A percentile compares a stretch with the other conserved stretches of the same genome.
These are phyloP conservation scores for Boletus pseudo-olivaceus DNA, from an alignment of 768 basidiomycete genomes.

Conservation along the genomic window DNA sequence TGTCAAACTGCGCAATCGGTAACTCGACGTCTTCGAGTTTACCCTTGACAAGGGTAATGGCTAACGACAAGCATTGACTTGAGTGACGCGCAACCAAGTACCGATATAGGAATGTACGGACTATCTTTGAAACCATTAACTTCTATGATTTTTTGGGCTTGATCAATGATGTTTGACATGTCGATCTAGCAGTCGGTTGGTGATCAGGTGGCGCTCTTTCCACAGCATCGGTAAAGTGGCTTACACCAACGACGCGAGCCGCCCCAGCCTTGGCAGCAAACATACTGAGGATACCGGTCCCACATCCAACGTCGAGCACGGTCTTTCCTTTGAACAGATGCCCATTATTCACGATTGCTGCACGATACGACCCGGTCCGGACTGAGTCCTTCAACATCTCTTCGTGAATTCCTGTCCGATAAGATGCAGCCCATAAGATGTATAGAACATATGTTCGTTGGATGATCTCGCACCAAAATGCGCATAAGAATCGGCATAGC, in stretches of 20 bases:
- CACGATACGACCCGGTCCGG: conserved; percentile 91
- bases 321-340: conserved; percentile 97
- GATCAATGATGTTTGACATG: conserved; percentile 99
- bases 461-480: conserved; percentile 69
- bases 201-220: conserved; percentile 8
- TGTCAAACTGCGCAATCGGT: conserved; percentile 90
- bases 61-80: conserved; percentile 37
- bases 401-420: conserved; percentile 82
- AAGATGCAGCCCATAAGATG: conserved; percentile 5
- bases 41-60: conserved; percentile 93
- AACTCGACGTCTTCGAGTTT: conserved; percentile 93
- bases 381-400: conserved; percentile 99
- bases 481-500: conserved; percentile 95
- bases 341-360: conserved; percentile 89
- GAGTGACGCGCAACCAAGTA: background rate
- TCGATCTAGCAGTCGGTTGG: conserved; percentile 64
- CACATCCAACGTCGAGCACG: conserved; percentile 97
- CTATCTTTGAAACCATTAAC: conserved; percentile 96
- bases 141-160: conserved; percentile 94
- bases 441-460: background rate
- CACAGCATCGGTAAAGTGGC: conserved; percentile 26
- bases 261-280: conserved; percentile 97
- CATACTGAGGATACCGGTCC: conserved; percentile 97
- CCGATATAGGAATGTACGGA: conserved; percentile 41
- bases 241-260: conserved; percentile 86